Evolutionary conservation across 2,329 filamentous ascomycete species (phyloP).

Genomic region (Paecilomyces niveus): DNA sequence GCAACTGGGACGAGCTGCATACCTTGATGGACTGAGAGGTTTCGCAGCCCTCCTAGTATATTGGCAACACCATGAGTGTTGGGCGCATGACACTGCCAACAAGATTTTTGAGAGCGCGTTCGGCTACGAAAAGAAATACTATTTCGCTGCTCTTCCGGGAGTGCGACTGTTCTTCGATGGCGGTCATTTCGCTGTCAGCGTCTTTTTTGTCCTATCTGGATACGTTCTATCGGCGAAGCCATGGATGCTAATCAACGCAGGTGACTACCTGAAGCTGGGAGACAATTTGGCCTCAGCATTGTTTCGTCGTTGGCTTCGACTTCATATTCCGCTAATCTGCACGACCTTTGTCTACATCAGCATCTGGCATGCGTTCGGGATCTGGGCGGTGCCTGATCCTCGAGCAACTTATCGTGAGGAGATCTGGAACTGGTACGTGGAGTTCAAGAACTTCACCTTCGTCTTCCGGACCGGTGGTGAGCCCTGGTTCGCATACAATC

Average conservation of each 20-base stretch:
- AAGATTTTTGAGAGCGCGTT: slow-evolving; percentile 48
- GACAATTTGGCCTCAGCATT: slow-evolving; percentile 43
- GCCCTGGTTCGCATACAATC: slow-evolving; percentile 53
- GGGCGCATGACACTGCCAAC: slow-evolving; percentile 45
- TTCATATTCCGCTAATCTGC: slow-evolving; percentile 47
- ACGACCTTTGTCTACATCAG: slow-evolving; percentile 50
- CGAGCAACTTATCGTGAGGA: slow-evolving; percentile 42
- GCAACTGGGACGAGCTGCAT: slow-evolving; percentile 46
- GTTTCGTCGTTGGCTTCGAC: slow-evolving; percentile 45
- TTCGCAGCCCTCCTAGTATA: slow-evolving; percentile 63
- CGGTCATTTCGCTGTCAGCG: slow-evolving; percentile 52
- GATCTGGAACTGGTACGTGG: slow-evolving; percentile 45
- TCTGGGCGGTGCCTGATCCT: slow-evolving; percentile 36
- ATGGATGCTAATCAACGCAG: slow-evolving; percentile 35
- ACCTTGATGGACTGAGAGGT: slow-evolving; percentile 59
- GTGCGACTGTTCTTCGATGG: slow-evolving; percentile 56
- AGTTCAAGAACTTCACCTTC: slow-evolving; percentile 64
- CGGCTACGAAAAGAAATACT: slow-evolving; percentile 33
- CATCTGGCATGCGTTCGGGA: slow-evolving; percentile 47
- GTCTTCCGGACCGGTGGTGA: slow-evolving; percentile 53
- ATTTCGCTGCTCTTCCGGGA: slow-evolving; percentile 49
- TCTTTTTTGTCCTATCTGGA: slow-evolving; percentile 48
- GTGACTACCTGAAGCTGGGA: slow-evolving; percentile 30
- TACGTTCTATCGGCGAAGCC: slow-evolving; percentile 47
- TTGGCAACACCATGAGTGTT: slow-evolving; percentile 53